Percentiles rank a stretch among this genome's conserved stretches.
phyloP scores from a whole-genome alignment of 441 rosid genomes.

The Omphalea diandra region DNA sequence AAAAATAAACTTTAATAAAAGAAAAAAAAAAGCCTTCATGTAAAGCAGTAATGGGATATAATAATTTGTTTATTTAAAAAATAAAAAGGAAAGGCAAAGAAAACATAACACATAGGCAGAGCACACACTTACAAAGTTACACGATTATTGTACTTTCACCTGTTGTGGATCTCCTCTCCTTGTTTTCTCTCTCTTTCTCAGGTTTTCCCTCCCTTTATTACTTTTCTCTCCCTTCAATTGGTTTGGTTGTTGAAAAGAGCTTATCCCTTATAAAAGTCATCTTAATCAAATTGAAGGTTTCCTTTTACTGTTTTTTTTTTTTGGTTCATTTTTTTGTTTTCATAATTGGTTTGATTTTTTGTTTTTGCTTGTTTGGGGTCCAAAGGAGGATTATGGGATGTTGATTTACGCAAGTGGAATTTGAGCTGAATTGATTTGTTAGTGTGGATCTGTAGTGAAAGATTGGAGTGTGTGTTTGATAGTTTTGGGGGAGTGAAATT shows the following conservation, averaged over 20 bases:
- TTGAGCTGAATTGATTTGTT: constrained; percentile 2
- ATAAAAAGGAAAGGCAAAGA: too few relatives aligned
- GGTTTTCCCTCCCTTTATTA: too few relatives aligned
- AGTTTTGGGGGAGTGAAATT: too few relatives aligned
- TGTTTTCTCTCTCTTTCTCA: too few relatives aligned
- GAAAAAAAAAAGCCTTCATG: too few relatives aligned
- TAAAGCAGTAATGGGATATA: too few relatives aligned
- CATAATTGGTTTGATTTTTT: background rate
- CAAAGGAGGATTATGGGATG: background rate
- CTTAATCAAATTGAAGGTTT: background rate
- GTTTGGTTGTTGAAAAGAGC: constrained; percentile 19
- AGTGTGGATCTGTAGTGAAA: background rate
- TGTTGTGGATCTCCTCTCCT: too few relatives aligned
- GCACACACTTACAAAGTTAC: too few relatives aligned
- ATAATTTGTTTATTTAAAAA: too few relatives aligned
- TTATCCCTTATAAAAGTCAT: background rate
- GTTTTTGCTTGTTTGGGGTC: background rate
- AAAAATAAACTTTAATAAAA: too few relatives aligned
- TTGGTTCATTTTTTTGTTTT: background rate
- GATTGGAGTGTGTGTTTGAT: background rate
- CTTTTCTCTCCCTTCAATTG: background rate
- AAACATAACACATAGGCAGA: too few relatives aligned
- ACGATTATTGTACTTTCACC: too few relatives aligned
- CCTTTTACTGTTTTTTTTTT: background rate
- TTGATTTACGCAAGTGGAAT: background rate